Conservation (phyloP, 768 basidiomycete species). For the Exidia glandulosa region DNA sequence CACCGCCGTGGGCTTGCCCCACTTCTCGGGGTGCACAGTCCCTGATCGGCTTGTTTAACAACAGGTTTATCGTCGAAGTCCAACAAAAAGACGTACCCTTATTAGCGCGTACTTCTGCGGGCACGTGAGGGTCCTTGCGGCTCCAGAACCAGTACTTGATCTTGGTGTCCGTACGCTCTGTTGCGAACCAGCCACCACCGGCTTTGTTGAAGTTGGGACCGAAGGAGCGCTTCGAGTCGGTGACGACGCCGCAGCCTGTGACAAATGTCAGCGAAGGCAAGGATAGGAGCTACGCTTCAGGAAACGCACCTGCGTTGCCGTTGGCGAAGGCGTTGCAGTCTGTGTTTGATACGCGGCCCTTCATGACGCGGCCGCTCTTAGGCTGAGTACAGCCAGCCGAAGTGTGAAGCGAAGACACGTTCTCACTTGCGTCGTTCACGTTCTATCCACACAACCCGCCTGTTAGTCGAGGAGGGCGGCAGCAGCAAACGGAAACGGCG, state of each 20-base stretch:
- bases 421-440: conserved; percentile 43
- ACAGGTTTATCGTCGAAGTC: too few species aligned
- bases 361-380: neutral
- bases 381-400: conserved; percentile 6
- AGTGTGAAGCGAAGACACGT: conserved; percentile 48
- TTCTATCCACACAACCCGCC: conserved; percentile 20
- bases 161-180: conserved; percentile 8
- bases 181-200: conserved; percentile 45
- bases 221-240: conserved; percentile 32
- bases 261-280: too few species aligned
- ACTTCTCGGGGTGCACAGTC: conserved; percentile 5
- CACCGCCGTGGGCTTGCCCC: conserved; percentile 7
- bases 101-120: neutral
- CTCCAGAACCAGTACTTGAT: conserved; percentile 6
- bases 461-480: neutral
- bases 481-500: conserved; percentile 6
- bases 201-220: conserved; percentile 46
- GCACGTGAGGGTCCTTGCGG: neutral
- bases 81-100: too few species aligned
- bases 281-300: too few species aligned
- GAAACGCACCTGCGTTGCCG: conserved; percentile 36
- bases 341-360: conserved; percentile 25
- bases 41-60: neutral
- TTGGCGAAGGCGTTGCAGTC: conserved; percentile 40
- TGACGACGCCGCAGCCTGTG: conserved; percentile 48